phyloP scores from a whole-genome alignment of 805 yeast genomes.

The Nakazawaea molendinolei region DNA sequence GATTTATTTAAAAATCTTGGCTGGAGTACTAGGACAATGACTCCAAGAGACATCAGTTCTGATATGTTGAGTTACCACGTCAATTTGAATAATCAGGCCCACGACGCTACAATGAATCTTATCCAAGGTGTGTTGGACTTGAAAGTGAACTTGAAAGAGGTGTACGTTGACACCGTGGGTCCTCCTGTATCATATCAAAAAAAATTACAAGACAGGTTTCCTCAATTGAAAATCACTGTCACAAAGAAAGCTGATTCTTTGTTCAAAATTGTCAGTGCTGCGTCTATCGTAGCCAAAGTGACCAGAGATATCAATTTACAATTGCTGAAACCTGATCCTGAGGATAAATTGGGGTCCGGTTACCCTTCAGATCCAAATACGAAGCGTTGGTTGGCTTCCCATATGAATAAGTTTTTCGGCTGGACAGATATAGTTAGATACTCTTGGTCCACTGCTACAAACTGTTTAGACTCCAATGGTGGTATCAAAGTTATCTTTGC shows the following conservation, averaged over 20 bases:
- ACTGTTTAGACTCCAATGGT: slow-evolving; percentile 48
- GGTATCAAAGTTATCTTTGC: slow-evolving; percentile 59
- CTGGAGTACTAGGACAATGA: slow-evolving; percentile 80
- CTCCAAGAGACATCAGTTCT: slow-evolving; percentile 78
- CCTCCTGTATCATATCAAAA: slow-evolving; percentile 82
- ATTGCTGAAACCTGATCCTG: slow-evolving; percentile 24
- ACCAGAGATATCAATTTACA: slow-evolving; percentile 70
- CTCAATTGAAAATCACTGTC: slow-evolving; percentile 66
- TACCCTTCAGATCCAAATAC: slow-evolving; percentile 94
- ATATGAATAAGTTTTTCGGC: slow-evolving; percentile 72
- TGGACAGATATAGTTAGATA: slow-evolving; percentile 77
- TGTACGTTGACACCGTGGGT: slow-evolving; percentile 94
- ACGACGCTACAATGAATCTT: slow-evolving; percentile 81
- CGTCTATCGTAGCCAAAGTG: slow-evolving; percentile 93
- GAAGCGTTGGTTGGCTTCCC: slow-evolving; percentile 57
- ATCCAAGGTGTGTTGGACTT: slow-evolving; percentile 56
- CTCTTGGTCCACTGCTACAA: slow-evolving; percentile 92
- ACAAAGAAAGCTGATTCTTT: slow-evolving; percentile 93
- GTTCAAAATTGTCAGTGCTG: slow-evolving; percentile 89
- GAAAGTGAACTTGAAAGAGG: slow-evolving; percentile 61
- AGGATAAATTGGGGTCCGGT: slow-evolving; percentile 72
- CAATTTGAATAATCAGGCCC: slow-evolving; percentile 93
- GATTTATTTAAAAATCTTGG: slow-evolving; percentile 60
- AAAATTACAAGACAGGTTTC: slow-evolving; percentile 66
- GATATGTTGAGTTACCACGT: slow-evolving; percentile 69